phyloP scores from a whole-genome alignment of 176 grass and related monocot species.

The Aegilops umbellulata region DNA sequence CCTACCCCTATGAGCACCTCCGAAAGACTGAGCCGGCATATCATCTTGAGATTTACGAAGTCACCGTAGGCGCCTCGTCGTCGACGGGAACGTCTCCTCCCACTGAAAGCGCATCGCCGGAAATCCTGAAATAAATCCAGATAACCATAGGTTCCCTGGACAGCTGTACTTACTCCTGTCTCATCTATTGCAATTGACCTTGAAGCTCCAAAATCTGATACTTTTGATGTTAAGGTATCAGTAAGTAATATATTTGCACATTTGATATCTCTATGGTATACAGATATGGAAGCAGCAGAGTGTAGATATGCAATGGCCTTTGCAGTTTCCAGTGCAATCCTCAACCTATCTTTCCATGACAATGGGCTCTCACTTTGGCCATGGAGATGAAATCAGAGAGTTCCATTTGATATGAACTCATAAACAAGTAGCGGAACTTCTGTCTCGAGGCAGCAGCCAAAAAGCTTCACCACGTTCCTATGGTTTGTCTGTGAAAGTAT shows the following conservation, averaged over 20 bases:
- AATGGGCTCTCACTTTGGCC: background rate
- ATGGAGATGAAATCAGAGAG: constrained; percentile 39
- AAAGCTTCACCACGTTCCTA: constrained; percentile 49
- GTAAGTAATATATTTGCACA: constrained; percentile 43
- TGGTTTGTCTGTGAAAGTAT: constrained; percentile 61
- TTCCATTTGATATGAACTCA: constrained; percentile 51
- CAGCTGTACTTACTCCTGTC: constrained; percentile 24
- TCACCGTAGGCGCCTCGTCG: no score
- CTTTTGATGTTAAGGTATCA: constrained; percentile 29
- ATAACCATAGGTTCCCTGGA: constrained; percentile 42
- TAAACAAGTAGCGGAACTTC: constrained; percentile 48
- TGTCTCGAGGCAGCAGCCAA: constrained; percentile 30
- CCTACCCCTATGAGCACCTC: no score
- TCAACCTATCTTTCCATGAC: constrained; percentile 34
- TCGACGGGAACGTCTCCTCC: no score
- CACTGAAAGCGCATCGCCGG: no score
- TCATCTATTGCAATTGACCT: constrained; percentile 35
- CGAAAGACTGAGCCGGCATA: no score
- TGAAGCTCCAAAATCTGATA: constrained; percentile 47
- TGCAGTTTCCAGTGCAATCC: constrained; percentile 43
- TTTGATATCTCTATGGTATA: constrained; percentile 53
- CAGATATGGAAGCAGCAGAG: constrained; percentile 28
- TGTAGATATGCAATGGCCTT: constrained; percentile 36
- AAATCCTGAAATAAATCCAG: no score
- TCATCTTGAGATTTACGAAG: no score